phyloP scores from a whole-genome alignment of 176 grass and related monocot genomes.

The Alloteropsis semialata region DNA sequence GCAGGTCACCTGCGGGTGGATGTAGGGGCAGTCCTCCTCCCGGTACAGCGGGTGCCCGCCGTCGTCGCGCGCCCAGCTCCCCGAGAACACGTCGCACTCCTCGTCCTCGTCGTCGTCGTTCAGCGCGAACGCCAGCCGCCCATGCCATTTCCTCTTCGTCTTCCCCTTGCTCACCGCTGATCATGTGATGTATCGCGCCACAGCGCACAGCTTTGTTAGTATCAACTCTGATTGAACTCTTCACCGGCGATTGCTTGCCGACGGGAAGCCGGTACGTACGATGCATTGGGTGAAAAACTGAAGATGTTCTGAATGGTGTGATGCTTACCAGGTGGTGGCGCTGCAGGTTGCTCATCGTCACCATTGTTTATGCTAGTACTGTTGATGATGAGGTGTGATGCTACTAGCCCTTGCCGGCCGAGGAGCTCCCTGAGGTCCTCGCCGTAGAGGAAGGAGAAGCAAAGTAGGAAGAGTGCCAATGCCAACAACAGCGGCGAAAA shows the following conservation, averaged over 20 bases:
- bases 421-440: conserved; percentile 51
- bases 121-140: conserved; percentile 51
- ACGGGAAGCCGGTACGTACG: not conserved
- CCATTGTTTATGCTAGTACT: not conserved
- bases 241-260: not conserved
- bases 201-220: not conserved
- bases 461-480: conserved; percentile 44
- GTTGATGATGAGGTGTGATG: not conserved
- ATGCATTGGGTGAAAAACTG: not conserved
- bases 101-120: conserved; percentile 54
- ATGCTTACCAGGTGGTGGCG: conserved; percentile 1
- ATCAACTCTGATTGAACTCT: not conserved
- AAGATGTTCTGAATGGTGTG: not conserved
- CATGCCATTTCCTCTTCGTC: conserved; percentile 28
- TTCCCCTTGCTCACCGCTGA: not conserved
- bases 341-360: not conserved
- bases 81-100: conserved; percentile 62
- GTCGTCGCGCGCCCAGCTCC: conserved; percentile 60
- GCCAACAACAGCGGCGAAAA: conserved; percentile 41
- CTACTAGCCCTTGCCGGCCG: not conserved
- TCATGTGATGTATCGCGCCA: not conserved
- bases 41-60: conserved; percentile 49
- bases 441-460: conserved; percentile 63
- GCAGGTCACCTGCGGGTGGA: conserved; percentile 86
- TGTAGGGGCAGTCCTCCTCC: conserved; percentile 75